phyloP scores from a whole-genome alignment of 2,329 filamentous ascomycete genomes.

The Pseudohalonectria lignicola region DNA sequence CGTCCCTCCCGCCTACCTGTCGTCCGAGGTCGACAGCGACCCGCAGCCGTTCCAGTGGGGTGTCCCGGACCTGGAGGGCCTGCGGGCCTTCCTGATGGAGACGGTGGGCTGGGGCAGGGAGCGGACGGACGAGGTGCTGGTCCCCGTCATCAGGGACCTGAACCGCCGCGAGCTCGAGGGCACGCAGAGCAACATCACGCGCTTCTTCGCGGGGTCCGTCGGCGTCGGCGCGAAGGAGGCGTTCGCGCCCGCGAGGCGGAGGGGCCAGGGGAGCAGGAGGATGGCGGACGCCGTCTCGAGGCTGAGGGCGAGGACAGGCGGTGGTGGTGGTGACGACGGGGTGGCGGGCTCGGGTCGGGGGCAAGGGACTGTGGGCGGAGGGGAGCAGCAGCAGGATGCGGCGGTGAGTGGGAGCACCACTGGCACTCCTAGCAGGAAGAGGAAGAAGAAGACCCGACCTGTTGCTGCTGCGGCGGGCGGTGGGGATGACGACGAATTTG shows the following conservation, averaged over 20 bases:
- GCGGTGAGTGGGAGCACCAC: not conserved
- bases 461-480: constrained; percentile 8
- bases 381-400: not conserved
- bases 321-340: constrained; percentile 9
- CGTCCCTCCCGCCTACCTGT: constrained; percentile 73
- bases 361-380: not conserved
- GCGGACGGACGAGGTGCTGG: constrained; percentile 85
- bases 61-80: constrained; percentile 78
- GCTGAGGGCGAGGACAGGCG: constrained; percentile 13
- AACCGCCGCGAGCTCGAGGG: constrained; percentile 80
- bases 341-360: constrained; percentile 4
- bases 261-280: constrained; percentile 14
- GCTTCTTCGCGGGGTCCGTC: constrained; percentile 70
- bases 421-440: not conserved
- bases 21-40: constrained; percentile 75
- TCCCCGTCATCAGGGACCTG: constrained; percentile 93
- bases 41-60: constrained; percentile 87
- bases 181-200: constrained; percentile 93
- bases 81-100: constrained; percentile 75
- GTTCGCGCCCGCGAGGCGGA: constrained; percentile 15
- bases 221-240: constrained; percentile 15
- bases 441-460: constrained; percentile 8
- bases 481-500: constrained; percentile 6
- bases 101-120: constrained; percentile 92
- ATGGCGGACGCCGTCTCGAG: constrained; percentile 20